A percentile compares a stretch with the other conserved stretches of the same genome.
phyloP scores from a whole-genome alignment of 352 stramenopile species.

The Aphanomyces invadans region DNA sequence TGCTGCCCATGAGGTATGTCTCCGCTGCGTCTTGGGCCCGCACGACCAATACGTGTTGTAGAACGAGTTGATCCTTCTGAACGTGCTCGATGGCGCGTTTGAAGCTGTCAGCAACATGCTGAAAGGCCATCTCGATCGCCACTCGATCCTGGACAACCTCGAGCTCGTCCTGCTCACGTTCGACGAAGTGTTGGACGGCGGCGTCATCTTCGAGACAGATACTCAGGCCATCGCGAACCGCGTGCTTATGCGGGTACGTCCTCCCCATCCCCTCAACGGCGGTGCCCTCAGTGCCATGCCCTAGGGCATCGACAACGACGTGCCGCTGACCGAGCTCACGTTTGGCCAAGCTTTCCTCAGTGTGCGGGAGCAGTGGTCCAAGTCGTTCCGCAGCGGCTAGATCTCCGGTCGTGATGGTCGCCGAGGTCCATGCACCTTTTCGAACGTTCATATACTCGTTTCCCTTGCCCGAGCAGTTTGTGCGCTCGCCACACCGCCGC shows the following conservation, averaged over 20 bases:
- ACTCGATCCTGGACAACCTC: conserved; percentile 88
- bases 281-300: conserved; percentile 14
- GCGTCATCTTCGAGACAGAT: conserved; percentile 70
- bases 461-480: no score
- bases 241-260: conserved; percentile 84
- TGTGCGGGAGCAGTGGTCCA: conserved; percentile 80
- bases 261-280: background rate
- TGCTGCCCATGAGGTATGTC: conserved; percentile 50
- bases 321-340: conserved; percentile 77
- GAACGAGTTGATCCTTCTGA: conserved; percentile 87
- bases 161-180: conserved; percentile 85
- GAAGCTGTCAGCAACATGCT: conserved; percentile 79
- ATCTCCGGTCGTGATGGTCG: background rate
- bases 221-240: conserved; percentile 84
- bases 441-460: no score
- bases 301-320: conserved; percentile 82
- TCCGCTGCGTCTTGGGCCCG: background rate
- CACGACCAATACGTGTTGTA: conserved; percentile 25
- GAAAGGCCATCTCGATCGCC: conserved; percentile 78
- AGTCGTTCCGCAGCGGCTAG: conserved; percentile 69
- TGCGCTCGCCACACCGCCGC: no score
- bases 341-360: conserved; percentile 83
- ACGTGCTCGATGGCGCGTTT: conserved; percentile 76
- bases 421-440: no score
- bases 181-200: conserved; percentile 86